Conservation (phyloP, 2,329 filamentous ascomycete genomes). For the Monilinia polystroma region DNA sequence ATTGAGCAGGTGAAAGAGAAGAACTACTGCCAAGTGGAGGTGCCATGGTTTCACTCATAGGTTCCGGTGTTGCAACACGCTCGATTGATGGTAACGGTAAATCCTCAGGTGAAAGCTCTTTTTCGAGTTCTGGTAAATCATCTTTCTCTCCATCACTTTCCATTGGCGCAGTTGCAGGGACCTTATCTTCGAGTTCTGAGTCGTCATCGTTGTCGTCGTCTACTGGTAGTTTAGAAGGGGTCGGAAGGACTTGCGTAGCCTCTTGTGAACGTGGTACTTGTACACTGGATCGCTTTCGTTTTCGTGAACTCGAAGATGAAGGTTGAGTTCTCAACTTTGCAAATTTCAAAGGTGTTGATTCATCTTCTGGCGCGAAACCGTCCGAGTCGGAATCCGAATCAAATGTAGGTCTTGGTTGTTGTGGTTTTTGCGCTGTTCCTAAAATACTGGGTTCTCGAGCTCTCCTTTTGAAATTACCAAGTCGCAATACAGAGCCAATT, state of each 20-base stretch:
- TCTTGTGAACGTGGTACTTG: slow-evolving; percentile 33
- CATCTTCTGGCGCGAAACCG: slow-evolving; percentile 62
- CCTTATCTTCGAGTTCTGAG: slow-evolving; percentile 29
- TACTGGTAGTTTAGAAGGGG: slow-evolving; percentile 27
- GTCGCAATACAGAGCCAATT: slow-evolving; percentile 47
- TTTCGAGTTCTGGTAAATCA: slow-evolving; percentile 18
- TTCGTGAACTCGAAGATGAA: slow-evolving; percentile 45
- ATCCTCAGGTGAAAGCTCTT: slow-evolving; percentile 24
- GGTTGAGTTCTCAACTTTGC: slow-evolving; percentile 39
- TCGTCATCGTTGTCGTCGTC: slow-evolving; percentile 14
- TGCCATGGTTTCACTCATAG: slow-evolving; percentile 40
- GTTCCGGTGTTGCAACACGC: slow-evolving; percentile 34
- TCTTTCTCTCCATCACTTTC: slow-evolving; percentile 27
- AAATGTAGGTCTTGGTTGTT: slow-evolving; percentile 43
- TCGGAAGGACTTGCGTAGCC: slow-evolving; percentile 29
- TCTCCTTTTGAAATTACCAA: slow-evolving; percentile 58
- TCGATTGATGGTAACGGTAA: slow-evolving; percentile 31
- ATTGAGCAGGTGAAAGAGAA: slow-evolving; percentile 29
- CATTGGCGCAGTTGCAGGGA: slow-evolving; percentile 33
- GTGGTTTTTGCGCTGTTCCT: slow-evolving; percentile 42
- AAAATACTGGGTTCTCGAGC: slow-evolving; percentile 62
- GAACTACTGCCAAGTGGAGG: slow-evolving; percentile 40
- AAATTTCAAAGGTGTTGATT: slow-evolving; percentile 64
- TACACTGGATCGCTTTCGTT: slow-evolving; percentile 50
- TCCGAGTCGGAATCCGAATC: slow-evolving; percentile 46